Evolutionary conservation across 2,329 filamentous ascomycete genomes (phyloP), one percentile per base, ranked within the genome.

Genomic region (Aspergillus clavatus): DNA sequence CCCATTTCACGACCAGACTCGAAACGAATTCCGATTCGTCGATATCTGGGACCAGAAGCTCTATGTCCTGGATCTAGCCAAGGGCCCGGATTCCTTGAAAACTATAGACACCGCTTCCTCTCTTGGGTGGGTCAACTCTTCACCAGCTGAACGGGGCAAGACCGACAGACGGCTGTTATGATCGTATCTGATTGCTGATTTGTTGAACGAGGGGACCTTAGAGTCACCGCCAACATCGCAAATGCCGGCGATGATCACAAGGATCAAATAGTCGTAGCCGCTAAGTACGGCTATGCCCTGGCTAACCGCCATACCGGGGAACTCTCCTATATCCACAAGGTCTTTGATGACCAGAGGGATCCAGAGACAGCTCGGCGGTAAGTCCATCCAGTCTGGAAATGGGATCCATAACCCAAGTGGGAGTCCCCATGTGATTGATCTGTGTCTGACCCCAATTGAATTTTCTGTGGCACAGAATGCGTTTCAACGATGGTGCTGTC

Each of bases 261-360:
- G 49, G 72, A 86, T 40, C 80, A 83, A 60, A 84, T 95, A 64
- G 72, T 88, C 45, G 79, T 91, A 55, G 89, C 83, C 36, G 81
- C 86, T 62, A 95, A 95, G 72, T 79, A 84, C 63, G 89, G 89
- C 48, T 80, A 87, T 57, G 89, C 87, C n/a, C 74, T 87, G 42
- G 76, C 91, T 55, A 81, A 95, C 63, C 80, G 84, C 46, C 60
- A 70, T 44, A 80, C 77, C 1, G 75, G 76, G 48, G 69, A 75
- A 47, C 72, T 78, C 53, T 70, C 72, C 42, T 82, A 81, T 65
- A 70, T 84, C 55, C 73, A 72, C 54, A 73, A 77, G 53, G 74
- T 76, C 45, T 83, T 79, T 77, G 70, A 63, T 23, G 72, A 76
- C 6, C 66, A 70, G 6, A 73, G 78, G 55, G 65, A 69, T 31